Evolutionary conservation across 805 yeast species (phyloP), one percentile per base, ranked within the genome.

Genomic region (Saccharomyces paradoxus): DNA sequence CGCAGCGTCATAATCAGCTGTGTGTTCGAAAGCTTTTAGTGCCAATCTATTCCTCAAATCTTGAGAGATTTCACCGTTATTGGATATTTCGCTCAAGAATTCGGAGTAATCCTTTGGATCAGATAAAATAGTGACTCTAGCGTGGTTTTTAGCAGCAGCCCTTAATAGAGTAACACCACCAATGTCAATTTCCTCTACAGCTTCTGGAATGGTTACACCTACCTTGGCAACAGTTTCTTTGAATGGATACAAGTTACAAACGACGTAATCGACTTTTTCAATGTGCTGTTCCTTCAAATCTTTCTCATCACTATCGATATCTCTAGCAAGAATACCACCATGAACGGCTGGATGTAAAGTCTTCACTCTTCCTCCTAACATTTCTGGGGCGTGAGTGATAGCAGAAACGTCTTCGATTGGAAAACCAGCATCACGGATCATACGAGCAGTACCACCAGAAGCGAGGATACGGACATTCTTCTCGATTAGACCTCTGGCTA

Each of bases 301-400:
- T 64, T 82, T 75, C 73, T 89, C 91, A 74, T 92, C 99, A 56
- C 86, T 77, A 63, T 86, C 94, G 71, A 89, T 81, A 75, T 92
- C 82, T 77, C 98, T 83, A 52, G 98, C 98, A 63, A 92, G 81
- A 66, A 92, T 92, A 69, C 96, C 96, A 64, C 96, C 99, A 72
- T 92, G 99, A 57, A 92, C 97, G 26, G 98, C 98, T 46, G 99
- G 99, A 72, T 92, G 99, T 65, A 92, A 79, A 55, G 99, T 92
- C 78, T 92, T 92, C 64, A 92, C 99, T 75, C 99, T 83, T 60
- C 99, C 99, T 58, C 97, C 96, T 63, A 92, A 80, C 96, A 92
- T 92, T 75, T 92, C 99, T 52, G 99, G 99, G 46, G 98, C 98
- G 67, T 92, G 95, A 46, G 99, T 92, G 71, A 92, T 90, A 57